A percentile compares a stretch with the other conserved stretches of the same genome.
Conservation (phyloP, 148 eudicot genomes). For the Camellia granthamiana region DNA sequence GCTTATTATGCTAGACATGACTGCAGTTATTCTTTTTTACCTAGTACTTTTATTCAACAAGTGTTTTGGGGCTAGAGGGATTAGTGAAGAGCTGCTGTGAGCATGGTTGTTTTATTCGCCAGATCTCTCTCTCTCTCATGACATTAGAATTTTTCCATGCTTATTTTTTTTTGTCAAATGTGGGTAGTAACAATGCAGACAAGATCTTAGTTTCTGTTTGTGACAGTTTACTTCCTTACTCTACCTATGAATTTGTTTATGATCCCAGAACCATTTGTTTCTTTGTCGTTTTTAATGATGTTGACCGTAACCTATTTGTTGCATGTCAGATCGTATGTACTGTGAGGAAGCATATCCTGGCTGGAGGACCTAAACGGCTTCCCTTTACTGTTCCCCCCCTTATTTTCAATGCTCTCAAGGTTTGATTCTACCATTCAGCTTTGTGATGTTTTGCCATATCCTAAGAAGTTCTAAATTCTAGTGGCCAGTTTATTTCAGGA, state of each 20-base stretch:
- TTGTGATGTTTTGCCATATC: background rate
- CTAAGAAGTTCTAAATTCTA: background rate
- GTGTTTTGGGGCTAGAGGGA: too few relatives aligned
- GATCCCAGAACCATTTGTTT: background rate
- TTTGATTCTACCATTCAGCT: slow-evolving; percentile 26
- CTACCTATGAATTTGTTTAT: background rate
- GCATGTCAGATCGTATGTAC: slow-evolving; percentile 68
- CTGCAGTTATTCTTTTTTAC: background rate
- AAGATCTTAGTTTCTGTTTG: background rate
- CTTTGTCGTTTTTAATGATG: slow-evolving; percentile 13
- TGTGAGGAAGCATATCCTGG: slow-evolving; percentile 76
- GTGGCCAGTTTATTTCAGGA: background rate
- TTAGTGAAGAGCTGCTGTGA: background rate
- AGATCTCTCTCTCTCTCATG: background rate
- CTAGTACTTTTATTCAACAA: background rate
- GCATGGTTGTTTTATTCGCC: background rate
- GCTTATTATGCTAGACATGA: background rate
- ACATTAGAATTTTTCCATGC: background rate
- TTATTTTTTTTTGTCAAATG: background rate
- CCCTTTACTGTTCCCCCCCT: slow-evolving; percentile 84
- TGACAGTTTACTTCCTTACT: slow-evolving; percentile 3
- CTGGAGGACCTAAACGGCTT: slow-evolving; percentile 89
- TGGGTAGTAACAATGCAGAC: background rate
- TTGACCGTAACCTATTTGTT: slow-evolving; percentile 21
- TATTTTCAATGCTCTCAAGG: slow-evolving; percentile 85